Base-by-base conservation (phyloP, 2,329 filamentous ascomycete genomes). In the Ophiocordyceps camponoti-saundersi region DNA sequence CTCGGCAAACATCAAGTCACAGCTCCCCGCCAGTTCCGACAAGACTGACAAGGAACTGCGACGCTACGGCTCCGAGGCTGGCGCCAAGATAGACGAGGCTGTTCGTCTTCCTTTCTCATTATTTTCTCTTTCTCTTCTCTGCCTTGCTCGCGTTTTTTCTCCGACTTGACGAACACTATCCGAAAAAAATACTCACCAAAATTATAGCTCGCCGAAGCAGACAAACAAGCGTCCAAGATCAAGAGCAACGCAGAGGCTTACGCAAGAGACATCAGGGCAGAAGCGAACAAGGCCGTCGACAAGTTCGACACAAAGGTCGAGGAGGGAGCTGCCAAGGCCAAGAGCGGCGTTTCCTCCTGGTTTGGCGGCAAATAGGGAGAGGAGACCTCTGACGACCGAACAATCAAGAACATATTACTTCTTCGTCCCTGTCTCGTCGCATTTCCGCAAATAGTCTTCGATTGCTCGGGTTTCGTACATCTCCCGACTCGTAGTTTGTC, bases 281-380 rank as follows among this genome's bases (percentile, higher is more conserved):
- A 81, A 50, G 67, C 80, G 30, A 64, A 82, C 56, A 77, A 80
- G 61, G 84, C 87, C 58, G 78, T 92, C 46, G 82, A 95, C 65
- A 77, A 82, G 62, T 81, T 89, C 57, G 89, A 95, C 67, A 77
- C 79, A 57, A 88, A 79, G 53, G 82, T 95, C 46, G 84, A 89
- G 69, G 71, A 85, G 53, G 79, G 80, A 53, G 79, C 87, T 4
- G 66, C 79, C 46, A 83, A 95, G 70, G 84, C 87, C 42, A 95
- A 95, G 79, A 77, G 79, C 57, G 82, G 83, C 52, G 65, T 94
- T 56, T 85, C 82, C 41, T 77, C 83, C 61, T 95, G 88, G 89
- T 94, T 95, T 58, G 82, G 87, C 48, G n/a, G 42, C 42, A 44
- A 42, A 20, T 42, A 23, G 13, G 12, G 23, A 8, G 23, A 8